These are phyloP conservation scores for Sporothrix curviconia DNA, from an alignment of 2,329 filamentous ascomycete genomes.

Conservation along the genomic window DNA sequence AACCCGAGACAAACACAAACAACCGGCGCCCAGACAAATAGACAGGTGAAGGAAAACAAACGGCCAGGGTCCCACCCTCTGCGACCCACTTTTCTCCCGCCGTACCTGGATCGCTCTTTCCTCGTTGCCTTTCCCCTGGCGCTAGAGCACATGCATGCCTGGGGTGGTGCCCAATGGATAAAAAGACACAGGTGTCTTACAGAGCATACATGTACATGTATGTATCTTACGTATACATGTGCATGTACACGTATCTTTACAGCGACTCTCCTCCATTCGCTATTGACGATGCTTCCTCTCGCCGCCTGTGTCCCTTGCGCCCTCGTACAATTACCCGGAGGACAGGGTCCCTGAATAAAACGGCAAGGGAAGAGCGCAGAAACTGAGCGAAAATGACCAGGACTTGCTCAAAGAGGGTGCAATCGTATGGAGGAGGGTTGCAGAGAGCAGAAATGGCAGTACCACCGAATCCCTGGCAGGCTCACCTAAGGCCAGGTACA, in stretches of 20 bases:
- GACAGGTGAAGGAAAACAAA: slow-evolving; percentile 1
- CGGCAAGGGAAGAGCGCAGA: background rate
- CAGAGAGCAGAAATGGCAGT: slow-evolving; percentile 6
- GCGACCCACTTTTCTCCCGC: slow-evolving; percentile 6
- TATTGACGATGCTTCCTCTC: background rate
- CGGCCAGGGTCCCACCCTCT: background rate
- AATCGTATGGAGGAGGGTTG: slow-evolving; percentile 1
- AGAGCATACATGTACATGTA: too few species aligned
- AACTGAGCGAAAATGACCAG: too few species aligned
- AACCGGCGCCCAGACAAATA: too few species aligned
- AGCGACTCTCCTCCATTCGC: too few species aligned
- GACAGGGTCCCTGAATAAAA: background rate
- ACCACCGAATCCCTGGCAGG: background rate
- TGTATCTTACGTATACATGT: too few species aligned
- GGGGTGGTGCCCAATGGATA: background rate
- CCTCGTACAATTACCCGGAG: slow-evolving; percentile 8
- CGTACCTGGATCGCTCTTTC: slow-evolving; percentile 9
- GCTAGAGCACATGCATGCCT: background rate
- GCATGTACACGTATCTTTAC: too few species aligned
- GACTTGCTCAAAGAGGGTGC: background rate
- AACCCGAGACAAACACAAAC: too few species aligned
- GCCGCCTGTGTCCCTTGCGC: too few species aligned
- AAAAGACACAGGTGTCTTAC: too few species aligned
- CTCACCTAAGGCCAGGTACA: background rate
- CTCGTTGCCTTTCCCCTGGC: slow-evolving; percentile 7